A percentile compares a stretch with the other conserved stretches of the same genome.
phyloP scores from a whole-genome alignment of 2,329 filamentous ascomycete genomes.

The Pezicula carpinea region DNA sequence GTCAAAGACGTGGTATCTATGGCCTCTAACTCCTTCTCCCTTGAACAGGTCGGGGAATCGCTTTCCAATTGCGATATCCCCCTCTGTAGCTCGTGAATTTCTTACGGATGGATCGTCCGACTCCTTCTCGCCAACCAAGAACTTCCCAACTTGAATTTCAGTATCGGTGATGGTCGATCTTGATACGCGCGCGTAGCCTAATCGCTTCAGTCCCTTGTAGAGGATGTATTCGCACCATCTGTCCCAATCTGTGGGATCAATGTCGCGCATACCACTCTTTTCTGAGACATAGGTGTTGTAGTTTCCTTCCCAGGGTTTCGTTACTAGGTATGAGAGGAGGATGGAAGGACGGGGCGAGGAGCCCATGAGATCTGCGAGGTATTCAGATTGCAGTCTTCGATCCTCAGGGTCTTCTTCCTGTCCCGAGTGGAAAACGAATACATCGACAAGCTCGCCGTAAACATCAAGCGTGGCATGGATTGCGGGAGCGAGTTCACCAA shows the following conservation, averaged over 20 bases:
- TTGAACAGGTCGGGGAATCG: conserved; percentile 82
- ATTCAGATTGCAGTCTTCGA: conserved; percentile 78
- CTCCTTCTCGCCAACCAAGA: conserved; percentile 71
- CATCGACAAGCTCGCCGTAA: conserved; percentile 84
- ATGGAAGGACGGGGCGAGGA: conserved; percentile 74
- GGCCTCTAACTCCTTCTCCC: conserved; percentile 81
- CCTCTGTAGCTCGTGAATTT: conserved; percentile 56
- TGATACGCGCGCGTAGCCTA: conserved; percentile 85
- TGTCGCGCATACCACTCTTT: conserved; percentile 87
- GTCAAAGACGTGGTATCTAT: conserved; percentile 92
- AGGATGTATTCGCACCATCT: conserved; percentile 99
- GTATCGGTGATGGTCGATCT: conserved; percentile 93
- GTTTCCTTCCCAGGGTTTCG: conserved; percentile 84
- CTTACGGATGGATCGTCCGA: conserved; percentile 58
- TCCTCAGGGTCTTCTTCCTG: conserved; percentile 97
- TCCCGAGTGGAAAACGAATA: conserved; percentile 97
- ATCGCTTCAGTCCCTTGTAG: conserved; percentile 81
- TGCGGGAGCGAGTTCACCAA: conserved; percentile 89
- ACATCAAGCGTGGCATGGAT: conserved; percentile 96
- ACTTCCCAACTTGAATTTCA: conserved; percentile 94
- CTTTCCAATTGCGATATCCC: conserved; percentile 69
- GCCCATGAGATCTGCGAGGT: conserved; percentile 85
- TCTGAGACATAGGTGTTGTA: conserved; percentile 94
- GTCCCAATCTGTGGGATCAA: conserved; percentile 90
- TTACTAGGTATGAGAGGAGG: conserved; percentile 87